phyloP scores from a whole-genome alignment of 129 eudicot genomes.

The Arctium lappa region DNA sequence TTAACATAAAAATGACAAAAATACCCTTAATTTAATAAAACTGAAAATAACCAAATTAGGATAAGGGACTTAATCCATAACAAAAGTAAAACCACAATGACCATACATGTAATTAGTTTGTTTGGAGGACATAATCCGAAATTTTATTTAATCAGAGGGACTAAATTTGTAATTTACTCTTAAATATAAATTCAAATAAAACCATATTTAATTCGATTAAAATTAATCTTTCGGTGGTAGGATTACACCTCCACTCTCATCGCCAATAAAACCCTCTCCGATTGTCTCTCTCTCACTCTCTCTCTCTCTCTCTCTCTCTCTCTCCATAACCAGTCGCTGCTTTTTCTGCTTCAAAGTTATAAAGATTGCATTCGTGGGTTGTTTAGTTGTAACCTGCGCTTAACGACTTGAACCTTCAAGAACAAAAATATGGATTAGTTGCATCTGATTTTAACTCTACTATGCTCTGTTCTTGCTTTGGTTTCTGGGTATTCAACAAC shows the following conservation, averaged over 20 bases:
- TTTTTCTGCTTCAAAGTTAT: neutral
- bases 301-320: conserved; percentile 15
- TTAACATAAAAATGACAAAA: too few species aligned
- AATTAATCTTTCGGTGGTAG: too few species aligned
- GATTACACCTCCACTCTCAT: neutral
- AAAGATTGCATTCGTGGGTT: conserved; percentile 1
- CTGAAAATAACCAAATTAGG: too few species aligned
- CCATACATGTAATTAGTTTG: too few species aligned
- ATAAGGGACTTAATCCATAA: too few species aligned
- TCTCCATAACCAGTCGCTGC: neutral
- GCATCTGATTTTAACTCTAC: neutral
- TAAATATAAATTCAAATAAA: too few species aligned
- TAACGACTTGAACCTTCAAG: neutral
- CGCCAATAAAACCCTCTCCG: conserved; percentile 49
- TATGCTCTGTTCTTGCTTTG: conserved; percentile 41
- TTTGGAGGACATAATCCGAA: too few species aligned
- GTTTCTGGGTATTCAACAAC: conserved; percentile 54
- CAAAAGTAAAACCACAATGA: too few species aligned
- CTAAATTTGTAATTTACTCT: neutral
- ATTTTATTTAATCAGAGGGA: too few species aligned
- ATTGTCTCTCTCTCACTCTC: neutral
- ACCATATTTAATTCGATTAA: neutral
- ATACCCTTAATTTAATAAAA: too few species aligned
- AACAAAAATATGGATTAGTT: conserved; percentile 28
- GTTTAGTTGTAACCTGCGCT: neutral